Base-by-base conservation (phyloP, 495 filamentous ascomycete genomes). In the Xylaria castorea region DNA sequence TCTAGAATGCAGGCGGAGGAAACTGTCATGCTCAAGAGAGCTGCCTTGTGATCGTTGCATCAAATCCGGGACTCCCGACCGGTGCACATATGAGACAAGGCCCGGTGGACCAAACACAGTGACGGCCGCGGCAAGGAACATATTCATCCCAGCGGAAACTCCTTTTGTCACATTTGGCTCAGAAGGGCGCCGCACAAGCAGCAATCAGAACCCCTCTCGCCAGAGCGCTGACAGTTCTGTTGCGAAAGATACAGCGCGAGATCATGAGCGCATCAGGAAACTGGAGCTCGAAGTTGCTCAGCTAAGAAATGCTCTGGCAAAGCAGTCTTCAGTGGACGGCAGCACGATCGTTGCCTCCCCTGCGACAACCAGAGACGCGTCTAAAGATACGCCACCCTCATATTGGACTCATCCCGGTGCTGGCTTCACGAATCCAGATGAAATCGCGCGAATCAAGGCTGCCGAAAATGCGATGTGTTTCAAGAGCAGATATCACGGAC, bases 1-100 rank as follows among this genome's bases (percentile, higher is more conserved):
- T 62, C 81, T 87, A 42, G 85, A 87, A 57, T 87, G 85, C 73
- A 82, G 85, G 70, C 76, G 85, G 27, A 76, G 85, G 25, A 87
- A 87, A 76, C 76, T 87, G 46, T 87, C 85, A 44, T 87, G 85
- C 72, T 85, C 85, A 65, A 81, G 85, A 53, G 85, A 85, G 77
- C 78, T 87, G 63, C 85, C 85, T 22, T 87, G 85, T 75, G 83
- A 85, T 65, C 81, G 85, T 34, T 87, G 85, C 68, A 76, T 87
- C 70, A 85, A 86, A 75, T 85, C 84, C 48, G 85, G 85, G 58
- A 86, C 84, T 16, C 75, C 83, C 18, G 85, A 87, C 11, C 79
- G 81, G 48, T 87, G 85, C 76, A 81, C 81, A 66, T 87, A 85
- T 73, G 85, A 87, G 77, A 82, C 84, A 12, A 78, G 84, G 30